Evolutionary conservation across 2,329 filamentous ascomycete species (phyloP).

Genomic region (Stagonosporopsis cucurbitacearum): DNA sequence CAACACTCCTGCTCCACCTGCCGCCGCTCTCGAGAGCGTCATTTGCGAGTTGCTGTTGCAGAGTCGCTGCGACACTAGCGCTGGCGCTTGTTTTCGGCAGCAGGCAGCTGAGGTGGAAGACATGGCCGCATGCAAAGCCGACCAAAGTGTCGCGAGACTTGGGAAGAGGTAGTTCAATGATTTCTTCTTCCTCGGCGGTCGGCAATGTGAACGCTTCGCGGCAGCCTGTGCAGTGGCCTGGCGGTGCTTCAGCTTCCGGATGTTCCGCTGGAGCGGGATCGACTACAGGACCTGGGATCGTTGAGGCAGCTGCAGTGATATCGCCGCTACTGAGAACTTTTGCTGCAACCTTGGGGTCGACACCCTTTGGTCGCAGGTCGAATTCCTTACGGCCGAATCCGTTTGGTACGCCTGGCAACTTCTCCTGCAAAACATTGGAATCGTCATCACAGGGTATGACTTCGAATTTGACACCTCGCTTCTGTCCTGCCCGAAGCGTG

Average conservation of each 20-base stretch:
- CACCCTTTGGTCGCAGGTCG: slow-evolving; percentile 38
- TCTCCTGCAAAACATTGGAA: slow-evolving; percentile 17
- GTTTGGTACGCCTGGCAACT: slow-evolving; percentile 12
- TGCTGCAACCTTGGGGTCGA: slow-evolving; percentile 36
- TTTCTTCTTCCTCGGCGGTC: slow-evolving; percentile 39
- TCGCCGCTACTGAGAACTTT: slow-evolving; percentile 30
- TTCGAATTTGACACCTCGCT: slow-evolving; percentile 88
- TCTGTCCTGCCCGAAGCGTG: slow-evolving; percentile 77
- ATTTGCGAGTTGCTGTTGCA: slow-evolving; percentile 51
- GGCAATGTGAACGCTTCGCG: slow-evolving; percentile 41
- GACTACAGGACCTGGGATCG: slow-evolving; percentile 23
- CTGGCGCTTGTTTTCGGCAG: slow-evolving; percentile 56
- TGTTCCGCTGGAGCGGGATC: slow-evolving; percentile 32
- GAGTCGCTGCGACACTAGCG: slow-evolving; percentile 50
- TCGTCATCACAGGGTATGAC: slow-evolving; percentile 59
- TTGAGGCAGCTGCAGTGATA: slow-evolving; percentile 30
- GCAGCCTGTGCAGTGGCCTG: slow-evolving; percentile 46
- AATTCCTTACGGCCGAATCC: slow-evolving; percentile 27
- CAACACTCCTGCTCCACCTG: slow-evolving; percentile 69
- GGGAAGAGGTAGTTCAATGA: slow-evolving; percentile 34
- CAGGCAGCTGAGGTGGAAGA: slow-evolving; percentile 78
- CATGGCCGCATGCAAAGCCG: slow-evolving; percentile 82
- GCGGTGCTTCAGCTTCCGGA: slow-evolving; percentile 34
- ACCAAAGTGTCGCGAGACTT: slow-evolving; percentile 68
- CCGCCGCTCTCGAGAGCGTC: slow-evolving; percentile 54